These are phyloP conservation scores for Sonneratia alba DNA, from an alignment of 345 rosid species.

Conservation along the genomic window DNA sequence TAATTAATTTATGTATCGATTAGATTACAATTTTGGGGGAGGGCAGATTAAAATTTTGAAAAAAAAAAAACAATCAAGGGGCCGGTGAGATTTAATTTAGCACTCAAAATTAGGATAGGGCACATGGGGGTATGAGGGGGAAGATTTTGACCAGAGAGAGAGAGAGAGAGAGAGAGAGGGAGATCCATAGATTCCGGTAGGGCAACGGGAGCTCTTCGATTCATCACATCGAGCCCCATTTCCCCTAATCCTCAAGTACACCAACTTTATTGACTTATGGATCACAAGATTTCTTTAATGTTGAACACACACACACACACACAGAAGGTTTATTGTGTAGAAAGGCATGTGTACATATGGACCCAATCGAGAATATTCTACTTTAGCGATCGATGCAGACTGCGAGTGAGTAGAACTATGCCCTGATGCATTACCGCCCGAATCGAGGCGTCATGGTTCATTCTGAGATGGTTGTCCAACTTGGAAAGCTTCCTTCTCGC, in stretches of 20 bases:
- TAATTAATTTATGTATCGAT: background rate
- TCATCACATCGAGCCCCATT: conserved; percentile 1
- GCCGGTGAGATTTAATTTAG: background rate
- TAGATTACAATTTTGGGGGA: background rate
- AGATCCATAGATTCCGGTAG: conserved; percentile 1
- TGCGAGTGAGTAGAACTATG: too few relatives aligned
- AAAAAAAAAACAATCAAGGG: background rate
- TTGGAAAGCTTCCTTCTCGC: too few relatives aligned
- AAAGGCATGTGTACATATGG: too few relatives aligned
- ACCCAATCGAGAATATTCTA: too few relatives aligned
- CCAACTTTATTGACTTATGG: background rate
- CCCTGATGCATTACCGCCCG: too few relatives aligned
- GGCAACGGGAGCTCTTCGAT: background rate
- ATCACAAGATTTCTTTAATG: too few relatives aligned
- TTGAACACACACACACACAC: too few relatives aligned
- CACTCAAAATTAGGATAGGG: background rate
- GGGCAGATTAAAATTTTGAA: background rate
- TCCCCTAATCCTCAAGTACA: background rate
- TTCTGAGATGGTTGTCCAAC: too few relatives aligned
- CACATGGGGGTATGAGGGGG: background rate
- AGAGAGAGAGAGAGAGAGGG: too few relatives aligned
- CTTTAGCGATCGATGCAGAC: too few relatives aligned
- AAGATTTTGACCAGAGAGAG: conserved; percentile 1
- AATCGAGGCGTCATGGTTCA: too few relatives aligned
- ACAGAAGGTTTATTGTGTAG: too few relatives aligned